A percentile compares a stretch with the other conserved stretches of the same genome.
These are phyloP conservation scores for Neonectria coccinea DNA, from an alignment of 2,329 filamentous ascomycete genomes.

Conservation along the genomic window DNA sequence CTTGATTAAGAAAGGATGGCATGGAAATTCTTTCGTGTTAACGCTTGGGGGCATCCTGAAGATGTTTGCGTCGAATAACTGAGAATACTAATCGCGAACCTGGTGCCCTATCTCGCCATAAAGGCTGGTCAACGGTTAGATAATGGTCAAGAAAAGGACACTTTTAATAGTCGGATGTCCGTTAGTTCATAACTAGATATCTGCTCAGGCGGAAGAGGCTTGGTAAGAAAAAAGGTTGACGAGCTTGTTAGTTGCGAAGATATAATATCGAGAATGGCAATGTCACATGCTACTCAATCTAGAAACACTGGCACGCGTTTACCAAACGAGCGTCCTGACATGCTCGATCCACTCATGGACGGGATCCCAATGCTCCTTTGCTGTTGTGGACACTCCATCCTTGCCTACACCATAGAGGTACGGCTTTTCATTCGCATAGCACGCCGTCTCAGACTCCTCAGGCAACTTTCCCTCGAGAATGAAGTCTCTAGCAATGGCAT, in stretches of 20 bases:
- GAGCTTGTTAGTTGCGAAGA: not conserved
- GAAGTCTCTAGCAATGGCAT: conserved; percentile 54
- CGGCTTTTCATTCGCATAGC: conserved; percentile 61
- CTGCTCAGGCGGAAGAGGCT: too few relatives aligned
- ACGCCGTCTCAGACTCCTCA: conserved; percentile 56
- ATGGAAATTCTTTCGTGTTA: too few relatives aligned
- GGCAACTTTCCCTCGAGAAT: conserved; percentile 58
- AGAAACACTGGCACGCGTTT: not conserved
- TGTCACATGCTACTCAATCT: not conserved
- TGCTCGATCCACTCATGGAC: conserved; percentile 21
- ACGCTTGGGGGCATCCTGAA: too few relatives aligned
- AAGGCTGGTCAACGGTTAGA: too few relatives aligned
- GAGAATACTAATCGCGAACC: too few relatives aligned
- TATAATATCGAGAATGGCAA: not conserved
- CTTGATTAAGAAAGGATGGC: not conserved
- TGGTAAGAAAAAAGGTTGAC: not conserved
- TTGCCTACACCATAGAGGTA: conserved; percentile 55
- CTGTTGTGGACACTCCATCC: not conserved
- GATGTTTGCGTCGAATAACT: too few relatives aligned
- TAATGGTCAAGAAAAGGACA: too few relatives aligned
- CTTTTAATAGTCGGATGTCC: too few relatives aligned
- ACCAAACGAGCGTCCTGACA: not conserved
- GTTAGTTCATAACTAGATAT: too few relatives aligned
- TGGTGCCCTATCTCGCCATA: too few relatives aligned
- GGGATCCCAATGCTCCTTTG: conserved; percentile 12